Evolutionary conservation across 169 alveolate species (phyloP), one percentile per base, ranked within the genome.

Genomic region (Eimeria praecox): DNA sequence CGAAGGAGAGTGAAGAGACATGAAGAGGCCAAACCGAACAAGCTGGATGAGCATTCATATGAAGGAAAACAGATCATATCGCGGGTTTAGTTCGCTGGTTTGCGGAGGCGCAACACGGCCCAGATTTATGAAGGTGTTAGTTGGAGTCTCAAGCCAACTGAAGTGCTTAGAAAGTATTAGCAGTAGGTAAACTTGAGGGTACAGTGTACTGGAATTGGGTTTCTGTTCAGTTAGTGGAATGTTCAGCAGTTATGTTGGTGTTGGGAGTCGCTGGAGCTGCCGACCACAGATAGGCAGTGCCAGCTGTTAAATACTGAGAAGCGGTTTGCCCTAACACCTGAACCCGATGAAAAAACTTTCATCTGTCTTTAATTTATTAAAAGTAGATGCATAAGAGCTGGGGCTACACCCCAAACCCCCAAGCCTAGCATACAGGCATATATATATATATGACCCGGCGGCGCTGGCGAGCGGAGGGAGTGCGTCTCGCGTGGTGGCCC

Each of bases 401-500:
- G 30, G 30, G 85, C 33, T 38, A 35, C 9, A 12, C 30, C 85
- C 0, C 30, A 73, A 27, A 20, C 18, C n/a, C 85, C 27, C 33
- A 38, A 73, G 22, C 12, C 46, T 30, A 9, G 85, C 27, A 35
- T 14, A 38, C 85, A 73, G 56, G 85, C n/a, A n/a, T n/a, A n/a
- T n/a, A n/a, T n/a, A n/a, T n/a, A n/a, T n/a, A n/a, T 40, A 22
- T 27, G 46, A 40, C 85, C 85, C 85, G 33, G 85, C 54, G 54
- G 18, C 85, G 85, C 54, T 38, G 52, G 85, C 52, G 85, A 73
- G 54, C 85, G 56, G 85, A 40, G 40, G 82, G 54, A 73, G 85
- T 73, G 85, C 85, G 85, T 73, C 85, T 73, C 85, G 54, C 85
- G 52, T 35, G 85, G 85, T 73, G 24, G 22, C 85, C n/a, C n/a